Conservation (phyloP, 148 eudicot genomes). For the Rhododendron griersonianum region DNA sequence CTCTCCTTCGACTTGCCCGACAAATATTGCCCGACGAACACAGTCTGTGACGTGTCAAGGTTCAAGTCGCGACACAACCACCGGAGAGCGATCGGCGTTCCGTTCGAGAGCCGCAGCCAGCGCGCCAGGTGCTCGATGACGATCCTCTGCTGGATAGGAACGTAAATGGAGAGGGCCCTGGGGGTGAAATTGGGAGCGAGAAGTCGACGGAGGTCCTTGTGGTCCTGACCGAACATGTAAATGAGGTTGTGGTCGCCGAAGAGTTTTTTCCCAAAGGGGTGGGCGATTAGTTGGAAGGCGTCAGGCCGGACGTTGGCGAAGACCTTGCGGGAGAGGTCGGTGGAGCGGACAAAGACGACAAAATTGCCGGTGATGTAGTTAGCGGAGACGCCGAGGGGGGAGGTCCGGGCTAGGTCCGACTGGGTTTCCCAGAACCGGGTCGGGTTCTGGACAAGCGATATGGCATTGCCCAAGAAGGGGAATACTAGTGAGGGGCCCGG, state of each 20-base stretch:
- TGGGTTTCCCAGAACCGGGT: conserved; percentile 66
- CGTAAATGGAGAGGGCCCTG: conserved; percentile 58
- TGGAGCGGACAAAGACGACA: conserved; percentile 42
- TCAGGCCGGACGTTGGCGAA: conserved; percentile 69
- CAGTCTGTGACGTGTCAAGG: conserved; percentile 78
- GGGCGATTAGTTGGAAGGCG: conserved; percentile 78
- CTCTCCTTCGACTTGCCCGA: conserved; percentile 20
- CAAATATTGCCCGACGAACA: conserved; percentile 67
- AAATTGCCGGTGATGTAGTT: conserved; percentile 62
- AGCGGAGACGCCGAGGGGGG: conserved; percentile 56
- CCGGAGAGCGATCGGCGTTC: conserved; percentile 36
- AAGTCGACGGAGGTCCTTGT: conserved; percentile 73
- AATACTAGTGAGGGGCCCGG: conserved; percentile 63
- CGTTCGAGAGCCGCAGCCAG: conserved; percentile 16
- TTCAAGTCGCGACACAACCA: conserved; percentile 69
- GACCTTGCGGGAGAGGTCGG: conserved; percentile 62
- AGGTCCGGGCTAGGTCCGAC: conserved; percentile 42
- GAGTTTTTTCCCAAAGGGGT: conserved; percentile 75
- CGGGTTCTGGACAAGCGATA: conserved; percentile 49
- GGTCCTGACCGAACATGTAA: conserved; percentile 78
- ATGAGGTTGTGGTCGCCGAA: conserved; percentile 82
- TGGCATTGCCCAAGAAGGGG: conserved; percentile 67
- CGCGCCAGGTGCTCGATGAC: conserved; percentile 36
- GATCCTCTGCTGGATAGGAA: conserved; percentile 46
- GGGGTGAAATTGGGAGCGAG: conserved; percentile 83